phyloP scores from a whole-genome alignment of 352 stramenopile genomes.

The Phytopythium ostracodes region DNA sequence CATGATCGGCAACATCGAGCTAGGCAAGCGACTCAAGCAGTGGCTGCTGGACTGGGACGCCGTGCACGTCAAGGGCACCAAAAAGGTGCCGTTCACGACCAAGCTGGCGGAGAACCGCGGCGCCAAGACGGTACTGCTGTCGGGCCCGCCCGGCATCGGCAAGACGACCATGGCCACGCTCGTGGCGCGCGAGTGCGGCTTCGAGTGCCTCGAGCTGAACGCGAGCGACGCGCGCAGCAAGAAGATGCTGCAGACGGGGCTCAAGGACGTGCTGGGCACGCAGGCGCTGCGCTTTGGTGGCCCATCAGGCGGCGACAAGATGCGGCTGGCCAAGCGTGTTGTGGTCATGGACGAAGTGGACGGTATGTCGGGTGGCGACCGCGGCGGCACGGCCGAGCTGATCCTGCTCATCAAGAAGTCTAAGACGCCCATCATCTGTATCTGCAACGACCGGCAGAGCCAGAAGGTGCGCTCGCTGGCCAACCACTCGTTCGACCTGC shows the following conservation, averaged over 20 bases:
- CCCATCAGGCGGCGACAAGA: constrained; percentile 35
- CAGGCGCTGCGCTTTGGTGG: constrained; percentile 88
- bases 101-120: constrained; percentile 86
- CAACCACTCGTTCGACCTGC: constrained; percentile 98
- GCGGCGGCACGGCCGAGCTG: constrained; percentile 96
- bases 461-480: constrained; percentile 93
- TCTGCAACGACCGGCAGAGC: constrained; percentile 99
- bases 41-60: constrained; percentile 86
- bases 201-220: constrained; percentile 96
- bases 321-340: constrained; percentile 83
- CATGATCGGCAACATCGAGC: constrained; percentile 93
- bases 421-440: constrained; percentile 99
- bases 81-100: constrained; percentile 72
- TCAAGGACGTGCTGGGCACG: constrained; percentile 93
- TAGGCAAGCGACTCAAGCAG: constrained; percentile 80
- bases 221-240: constrained; percentile 97
- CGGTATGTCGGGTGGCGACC: constrained; percentile 97
- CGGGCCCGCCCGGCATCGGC: constrained; percentile 93
- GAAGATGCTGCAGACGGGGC: constrained; percentile 89
- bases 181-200: constrained; percentile 88
- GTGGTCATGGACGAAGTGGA: constrained; percentile 99
- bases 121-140: constrained; percentile 94
- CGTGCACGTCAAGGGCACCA: constrained; percentile 78
- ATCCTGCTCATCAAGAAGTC: constrained; percentile 99
- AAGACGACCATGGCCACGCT: constrained; percentile 97